These are phyloP conservation scores for Pseudozyma sp. DNA, from an alignment of 1,284 basidiomycete genomes.

Conservation along the genomic window DNA sequence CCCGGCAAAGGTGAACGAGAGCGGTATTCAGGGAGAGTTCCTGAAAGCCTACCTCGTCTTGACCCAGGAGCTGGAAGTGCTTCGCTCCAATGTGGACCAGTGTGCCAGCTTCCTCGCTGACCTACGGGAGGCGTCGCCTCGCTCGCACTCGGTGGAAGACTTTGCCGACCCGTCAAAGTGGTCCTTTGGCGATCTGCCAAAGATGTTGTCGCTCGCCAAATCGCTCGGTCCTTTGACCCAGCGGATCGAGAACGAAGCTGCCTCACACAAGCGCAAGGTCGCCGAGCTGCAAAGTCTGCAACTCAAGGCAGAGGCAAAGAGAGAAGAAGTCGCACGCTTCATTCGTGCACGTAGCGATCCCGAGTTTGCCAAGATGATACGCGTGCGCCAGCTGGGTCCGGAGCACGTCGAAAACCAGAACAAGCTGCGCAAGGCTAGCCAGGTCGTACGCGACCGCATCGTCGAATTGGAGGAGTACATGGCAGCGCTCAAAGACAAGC, in stretches of 20 bases:
- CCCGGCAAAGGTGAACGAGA: constrained; percentile 54
- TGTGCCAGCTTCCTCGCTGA: constrained; percentile 66
- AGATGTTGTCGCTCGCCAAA: constrained; percentile 58
- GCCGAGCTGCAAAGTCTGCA: constrained; percentile 70
- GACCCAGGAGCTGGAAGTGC: constrained; percentile 67
- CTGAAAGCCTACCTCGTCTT: constrained; percentile 68
- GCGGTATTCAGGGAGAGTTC: constrained; percentile 62
- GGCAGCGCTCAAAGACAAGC: constrained; percentile 77
- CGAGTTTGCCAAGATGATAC: constrained; percentile 83
- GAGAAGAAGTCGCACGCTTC: constrained; percentile 73
- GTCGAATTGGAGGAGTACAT: constrained; percentile 82
- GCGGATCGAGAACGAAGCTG: constrained; percentile 29
- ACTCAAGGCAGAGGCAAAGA: constrained; percentile 70
- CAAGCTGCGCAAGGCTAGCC: constrained; percentile 77
- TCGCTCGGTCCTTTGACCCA: constrained; percentile 31
- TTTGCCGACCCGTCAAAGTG: constrained; percentile 60
- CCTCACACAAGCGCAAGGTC: constrained; percentile 65
- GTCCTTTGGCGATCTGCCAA: constrained; percentile 69
- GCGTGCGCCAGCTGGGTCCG: constrained; percentile 82
- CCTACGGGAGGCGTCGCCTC: constrained; percentile 52
- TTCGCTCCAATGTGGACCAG: constrained; percentile 35
- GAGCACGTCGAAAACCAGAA: constrained; percentile 86
- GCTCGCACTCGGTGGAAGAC: constrained; percentile 45
- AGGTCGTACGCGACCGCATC: constrained; percentile 78
- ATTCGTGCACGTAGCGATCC: constrained; percentile 79